Conservation (phyloP, 2,329 filamentous ascomycete species). For the Beauveria varroae region DNA sequence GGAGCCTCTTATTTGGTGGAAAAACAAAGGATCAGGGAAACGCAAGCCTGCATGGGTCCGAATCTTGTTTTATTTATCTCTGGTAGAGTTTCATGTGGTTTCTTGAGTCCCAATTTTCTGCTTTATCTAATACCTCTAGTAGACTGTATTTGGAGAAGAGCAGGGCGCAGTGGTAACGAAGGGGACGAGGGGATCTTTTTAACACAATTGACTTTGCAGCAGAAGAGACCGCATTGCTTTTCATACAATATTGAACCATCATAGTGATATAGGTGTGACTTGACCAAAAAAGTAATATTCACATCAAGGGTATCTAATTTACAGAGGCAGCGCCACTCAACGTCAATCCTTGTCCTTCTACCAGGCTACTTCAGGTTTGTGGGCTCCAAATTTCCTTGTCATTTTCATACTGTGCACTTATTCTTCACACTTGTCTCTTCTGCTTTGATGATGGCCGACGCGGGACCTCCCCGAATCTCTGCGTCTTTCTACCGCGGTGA, state of each 20-base stretch:
- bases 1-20: background rate
- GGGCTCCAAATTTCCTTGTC: constrained; percentile 9
- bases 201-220: background rate
- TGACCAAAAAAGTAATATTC: constrained; percentile 3
- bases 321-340: constrained; percentile 18
- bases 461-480: no score
- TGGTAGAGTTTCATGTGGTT: constrained; percentile 12
- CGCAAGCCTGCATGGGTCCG: background rate
- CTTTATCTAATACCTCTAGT: constrained; percentile 1
- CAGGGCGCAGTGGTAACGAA: background rate
- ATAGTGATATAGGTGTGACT: background rate
- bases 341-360: constrained; percentile 1
- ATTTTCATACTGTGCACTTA: background rate
- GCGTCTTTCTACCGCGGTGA: constrained; percentile 12
- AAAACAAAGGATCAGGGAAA: background rate
- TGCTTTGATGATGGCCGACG: no score
- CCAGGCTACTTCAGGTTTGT: background rate
- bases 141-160: background rate
- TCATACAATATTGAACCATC: background rate
- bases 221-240: background rate
- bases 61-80: background rate
- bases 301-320: constrained; percentile 36
- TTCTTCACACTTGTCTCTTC: background rate
- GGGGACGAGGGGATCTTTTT: background rate
- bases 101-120: background rate